Percentiles rank a stretch among this genome's conserved stretches.
Evolutionary conservation across 306 rosid genomes (phyloP).

Genomic region (Geum urbanum): DNA sequence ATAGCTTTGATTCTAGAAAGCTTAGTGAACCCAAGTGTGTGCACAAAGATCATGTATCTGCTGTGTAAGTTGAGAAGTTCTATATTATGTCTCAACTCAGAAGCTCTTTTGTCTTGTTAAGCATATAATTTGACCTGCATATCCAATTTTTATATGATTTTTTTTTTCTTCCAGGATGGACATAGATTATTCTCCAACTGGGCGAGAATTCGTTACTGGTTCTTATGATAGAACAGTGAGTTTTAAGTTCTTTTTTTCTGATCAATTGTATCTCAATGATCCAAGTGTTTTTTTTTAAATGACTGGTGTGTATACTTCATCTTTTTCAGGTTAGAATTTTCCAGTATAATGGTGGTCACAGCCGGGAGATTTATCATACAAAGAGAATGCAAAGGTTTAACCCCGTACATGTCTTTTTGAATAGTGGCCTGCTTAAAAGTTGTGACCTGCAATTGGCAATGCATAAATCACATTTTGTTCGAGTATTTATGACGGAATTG

Average conservation of each 20-base stretch:
- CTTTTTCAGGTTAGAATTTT: slow-evolving; percentile 68
- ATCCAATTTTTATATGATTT: neutral
- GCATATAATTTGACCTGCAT: neutral
- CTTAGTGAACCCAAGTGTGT: slow-evolving; percentile 78
- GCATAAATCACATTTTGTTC: neutral
- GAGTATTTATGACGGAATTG: neutral
- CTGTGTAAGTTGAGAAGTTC: slow-evolving; percentile 56
- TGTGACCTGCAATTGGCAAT: neutral
- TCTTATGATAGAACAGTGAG: slow-evolving; percentile 97
- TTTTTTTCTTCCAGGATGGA: slow-evolving; percentile 58
- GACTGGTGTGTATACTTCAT: neutral
- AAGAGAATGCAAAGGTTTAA: slow-evolving; percentile 92
- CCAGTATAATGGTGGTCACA: slow-evolving; percentile 86
- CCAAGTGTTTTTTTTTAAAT: neutral
- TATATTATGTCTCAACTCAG: neutral
- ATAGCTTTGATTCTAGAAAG: slow-evolving; percentile 75
- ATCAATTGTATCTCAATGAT: neutral
- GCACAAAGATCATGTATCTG: slow-evolving; percentile 88
- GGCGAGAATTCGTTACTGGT: slow-evolving; percentile 97
- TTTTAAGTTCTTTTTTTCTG: slow-evolving; percentile 19
- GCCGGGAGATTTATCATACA: slow-evolving; percentile 86
- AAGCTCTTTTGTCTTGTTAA: neutral
- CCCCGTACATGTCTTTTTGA: neutral
- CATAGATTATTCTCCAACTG: slow-evolving; percentile 93
- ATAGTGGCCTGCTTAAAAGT: slow-evolving; percentile 4